Percentiles rank a stretch among this genome's conserved stretches.
Conservation (phyloP, 768 basidiomycete genomes). For the Sarcodon aspratus region DNA sequence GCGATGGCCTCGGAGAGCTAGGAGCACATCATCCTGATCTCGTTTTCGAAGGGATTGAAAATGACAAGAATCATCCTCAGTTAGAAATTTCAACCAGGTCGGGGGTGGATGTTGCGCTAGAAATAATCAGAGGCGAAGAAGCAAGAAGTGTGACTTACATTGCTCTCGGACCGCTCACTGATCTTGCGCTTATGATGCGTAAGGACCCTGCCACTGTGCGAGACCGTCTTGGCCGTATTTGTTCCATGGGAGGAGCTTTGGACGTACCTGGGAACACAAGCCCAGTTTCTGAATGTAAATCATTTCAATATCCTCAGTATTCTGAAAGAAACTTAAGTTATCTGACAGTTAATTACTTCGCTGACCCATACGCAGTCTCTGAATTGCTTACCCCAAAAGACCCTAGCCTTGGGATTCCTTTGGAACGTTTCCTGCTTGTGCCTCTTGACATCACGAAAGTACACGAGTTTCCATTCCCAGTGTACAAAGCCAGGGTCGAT, state of each 20-base stretch:
- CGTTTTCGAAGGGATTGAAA: slow-evolving; percentile 17
- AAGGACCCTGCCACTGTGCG: slow-evolving; percentile 40
- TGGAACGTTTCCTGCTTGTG: slow-evolving; percentile 55
- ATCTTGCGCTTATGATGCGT: slow-evolving; percentile 57
- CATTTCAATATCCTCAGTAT: background rate
- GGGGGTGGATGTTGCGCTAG: slow-evolving; percentile 41
- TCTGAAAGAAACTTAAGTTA: background rate
- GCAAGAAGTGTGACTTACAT: slow-evolving; percentile 56
- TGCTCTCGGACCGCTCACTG: slow-evolving; percentile 69
- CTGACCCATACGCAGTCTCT: slow-evolving; percentile 78
- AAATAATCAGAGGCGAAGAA: slow-evolving; percentile 40
- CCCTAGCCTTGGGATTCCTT: slow-evolving; percentile 36
- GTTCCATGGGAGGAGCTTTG: slow-evolving; percentile 90
- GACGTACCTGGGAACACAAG: slow-evolving; percentile 86
- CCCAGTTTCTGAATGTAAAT: slow-evolving; percentile 75
- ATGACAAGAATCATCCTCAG: slow-evolving; percentile 24
- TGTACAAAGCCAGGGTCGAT: slow-evolving; percentile 51
- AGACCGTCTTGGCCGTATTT: slow-evolving; percentile 55
- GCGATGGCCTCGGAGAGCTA: slow-evolving; percentile 62
- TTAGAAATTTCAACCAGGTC: slow-evolving; percentile 34
- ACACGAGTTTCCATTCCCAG: slow-evolving; percentile 67
- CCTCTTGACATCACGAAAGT: slow-evolving; percentile 77
- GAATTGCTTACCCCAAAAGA: slow-evolving; percentile 41
- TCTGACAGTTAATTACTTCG: slow-evolving; percentile 67
- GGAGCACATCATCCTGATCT: slow-evolving; percentile 56